These are phyloP conservation scores for Nidula microcarpa DNA, from an alignment of 768 basidiomycete genomes.

Conservation along the genomic window DNA sequence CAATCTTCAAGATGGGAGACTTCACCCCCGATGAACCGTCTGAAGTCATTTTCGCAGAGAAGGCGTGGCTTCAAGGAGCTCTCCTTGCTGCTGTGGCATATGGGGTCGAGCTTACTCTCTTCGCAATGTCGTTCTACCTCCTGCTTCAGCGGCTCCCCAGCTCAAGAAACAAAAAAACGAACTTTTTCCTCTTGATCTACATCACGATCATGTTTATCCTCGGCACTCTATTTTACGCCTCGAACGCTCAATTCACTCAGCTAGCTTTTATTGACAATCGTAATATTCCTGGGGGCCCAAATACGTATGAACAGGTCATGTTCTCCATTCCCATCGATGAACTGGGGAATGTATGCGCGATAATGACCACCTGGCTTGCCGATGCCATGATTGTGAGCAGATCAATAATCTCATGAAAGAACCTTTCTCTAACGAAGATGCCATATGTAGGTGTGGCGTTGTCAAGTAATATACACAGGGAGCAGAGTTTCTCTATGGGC, in stretches of 20 bases:
- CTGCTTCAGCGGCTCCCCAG: background rate
- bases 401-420: no score
- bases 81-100: conserved; percentile 9
- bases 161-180: background rate
- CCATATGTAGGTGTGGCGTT: conserved; percentile 11
- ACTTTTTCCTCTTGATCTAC: conserved; percentile 5
- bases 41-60: no score
- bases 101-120: conserved; percentile 10
- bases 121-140: conserved; percentile 5
- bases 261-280: conserved; percentile 6
- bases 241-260: conserved; percentile 7
- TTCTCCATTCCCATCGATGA: conserved; percentile 8
- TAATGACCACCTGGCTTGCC: conserved; percentile 10
- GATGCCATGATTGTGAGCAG: conserved; percentile 11
- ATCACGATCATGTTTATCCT: conserved; percentile 10
- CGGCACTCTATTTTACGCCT: conserved; percentile 7
- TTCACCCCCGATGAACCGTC: no score
- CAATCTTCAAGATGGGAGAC: no score
- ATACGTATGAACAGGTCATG: conserved; percentile 1
- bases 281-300: conserved; percentile 3
- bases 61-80: conserved; percentile 11
- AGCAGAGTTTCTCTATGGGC: conserved; percentile 3
- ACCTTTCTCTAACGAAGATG: no score
- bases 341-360: conserved; percentile 8
- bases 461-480: conserved; percentile 10